A percentile compares a stretch with the other conserved stretches of the same genome.
Evolutionary conservation across 495 filamentous ascomycete genomes (phyloP).

Genomic region (Penicillium manginii): DNA sequence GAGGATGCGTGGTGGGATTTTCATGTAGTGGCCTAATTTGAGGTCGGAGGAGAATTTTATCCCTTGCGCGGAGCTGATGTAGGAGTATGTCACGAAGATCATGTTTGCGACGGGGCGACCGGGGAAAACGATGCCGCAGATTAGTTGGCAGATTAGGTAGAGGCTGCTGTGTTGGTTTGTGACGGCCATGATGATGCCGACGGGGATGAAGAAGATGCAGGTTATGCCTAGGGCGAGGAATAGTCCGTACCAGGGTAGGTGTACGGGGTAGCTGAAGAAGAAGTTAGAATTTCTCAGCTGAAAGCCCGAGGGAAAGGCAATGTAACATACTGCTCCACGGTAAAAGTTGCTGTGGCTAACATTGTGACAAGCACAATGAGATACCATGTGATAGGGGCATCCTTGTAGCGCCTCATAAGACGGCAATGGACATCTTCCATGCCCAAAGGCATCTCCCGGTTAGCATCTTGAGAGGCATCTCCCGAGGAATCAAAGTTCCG

Average conservation of each 20-base stretch:
- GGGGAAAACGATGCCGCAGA: constrained; percentile 77
- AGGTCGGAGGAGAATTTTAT: constrained; percentile 54
- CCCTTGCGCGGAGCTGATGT: constrained; percentile 56
- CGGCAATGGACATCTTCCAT: constrained; percentile 63
- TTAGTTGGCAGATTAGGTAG: constrained; percentile 77
- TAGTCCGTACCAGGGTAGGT: constrained; percentile 82
- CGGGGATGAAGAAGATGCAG: constrained; percentile 76
- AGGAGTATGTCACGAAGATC: constrained; percentile 85
- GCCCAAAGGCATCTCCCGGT: constrained; percentile 23
- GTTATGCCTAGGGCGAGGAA: constrained; percentile 70
- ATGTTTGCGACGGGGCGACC: constrained; percentile 86
- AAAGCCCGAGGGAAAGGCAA: too few species aligned
- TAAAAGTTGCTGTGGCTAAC: constrained; percentile 32
- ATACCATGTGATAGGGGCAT: constrained; percentile 78
- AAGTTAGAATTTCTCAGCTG: not conserved
- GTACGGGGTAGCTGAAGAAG: constrained; percentile 54
- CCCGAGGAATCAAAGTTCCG: constrained; percentile 15
- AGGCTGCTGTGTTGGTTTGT: constrained; percentile 82
- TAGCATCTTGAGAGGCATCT: constrained; percentile 22
- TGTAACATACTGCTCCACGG: constrained; percentile 39
- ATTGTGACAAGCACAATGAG: constrained; percentile 43
- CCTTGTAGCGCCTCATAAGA: constrained; percentile 60
- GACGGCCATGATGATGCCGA: constrained; percentile 86
- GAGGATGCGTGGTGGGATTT: constrained; percentile 77
- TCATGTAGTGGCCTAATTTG: constrained; percentile 90